phyloP scores from a whole-genome alignment of 306 rosid species.

The Prunus kanzakura region DNA sequence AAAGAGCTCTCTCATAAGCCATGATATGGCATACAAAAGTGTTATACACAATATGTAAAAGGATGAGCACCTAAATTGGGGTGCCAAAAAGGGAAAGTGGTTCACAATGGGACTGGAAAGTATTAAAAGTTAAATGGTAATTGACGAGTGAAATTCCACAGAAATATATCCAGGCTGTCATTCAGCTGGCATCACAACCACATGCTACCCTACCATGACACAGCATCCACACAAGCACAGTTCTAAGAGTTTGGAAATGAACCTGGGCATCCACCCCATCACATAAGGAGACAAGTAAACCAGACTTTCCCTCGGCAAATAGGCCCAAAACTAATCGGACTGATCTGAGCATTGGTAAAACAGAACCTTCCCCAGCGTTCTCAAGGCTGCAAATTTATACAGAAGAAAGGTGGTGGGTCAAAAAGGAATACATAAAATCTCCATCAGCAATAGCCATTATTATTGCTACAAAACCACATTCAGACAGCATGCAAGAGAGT shows the following conservation, averaged over 20 bases:
- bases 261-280: constrained; percentile 66
- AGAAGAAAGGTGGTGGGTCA: constrained; percentile 18
- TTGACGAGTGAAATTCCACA: not conserved
- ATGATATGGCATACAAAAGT: not conserved
- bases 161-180: not conserved
- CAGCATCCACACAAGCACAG: not conserved
- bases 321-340: constrained; percentile 67
- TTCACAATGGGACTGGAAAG: not conserved
- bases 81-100: not conserved
- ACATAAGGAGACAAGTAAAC: constrained; percentile 40
- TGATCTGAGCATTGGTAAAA: constrained; percentile 82
- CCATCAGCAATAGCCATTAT: not conserved
- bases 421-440: constrained; percentile 1
- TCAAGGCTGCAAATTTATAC: constrained; percentile 67
- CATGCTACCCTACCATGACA: not conserved
- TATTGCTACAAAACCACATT: not conserved
- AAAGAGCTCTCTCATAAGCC: not conserved
- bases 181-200: not conserved
- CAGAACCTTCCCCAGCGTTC: constrained; percentile 91
- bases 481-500: not conserved
- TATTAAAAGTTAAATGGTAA: not conserved
- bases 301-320: constrained; percentile 44
- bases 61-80: not conserved
- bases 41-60: not conserved
- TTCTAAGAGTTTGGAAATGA: constrained; percentile 20